These are phyloP conservation scores for Vitis hybrid DNA, from an alignment of 177 flowering plant genomes.

Conservation along the genomic window DNA sequence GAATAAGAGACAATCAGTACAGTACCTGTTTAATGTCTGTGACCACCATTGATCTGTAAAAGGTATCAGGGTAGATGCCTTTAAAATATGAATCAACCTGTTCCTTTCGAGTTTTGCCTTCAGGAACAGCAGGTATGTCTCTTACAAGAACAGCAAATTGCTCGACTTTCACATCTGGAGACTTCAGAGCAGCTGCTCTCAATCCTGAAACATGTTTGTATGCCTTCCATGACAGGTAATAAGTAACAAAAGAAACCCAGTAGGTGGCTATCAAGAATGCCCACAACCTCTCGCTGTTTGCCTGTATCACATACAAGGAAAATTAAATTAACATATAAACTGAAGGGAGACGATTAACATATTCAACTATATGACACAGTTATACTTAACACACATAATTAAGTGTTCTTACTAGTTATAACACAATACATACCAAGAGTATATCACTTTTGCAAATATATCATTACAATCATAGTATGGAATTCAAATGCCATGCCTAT, in stretches of 20 bases:
- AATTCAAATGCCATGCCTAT: no score
- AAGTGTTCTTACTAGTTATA: background rate
- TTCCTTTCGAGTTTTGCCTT: slow-evolving; percentile 73
- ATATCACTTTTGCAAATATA: background rate
- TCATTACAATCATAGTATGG: no score
- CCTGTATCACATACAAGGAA: slow-evolving; percentile 39
- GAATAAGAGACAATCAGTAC: background rate
- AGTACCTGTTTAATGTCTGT: slow-evolving; percentile 78
- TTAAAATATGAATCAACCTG: slow-evolving; percentile 88
- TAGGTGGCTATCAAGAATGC: slow-evolving; percentile 64
- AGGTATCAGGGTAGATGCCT: slow-evolving; percentile 77
- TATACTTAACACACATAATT: background rate
- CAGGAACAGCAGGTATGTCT: slow-evolving; percentile 66
- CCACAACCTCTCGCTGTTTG: slow-evolving; percentile 70
- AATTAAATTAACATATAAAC: background rate
- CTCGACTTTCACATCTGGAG: slow-evolving; percentile 64
- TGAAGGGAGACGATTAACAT: background rate
- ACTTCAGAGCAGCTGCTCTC: slow-evolving; percentile 63
- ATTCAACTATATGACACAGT: background rate
- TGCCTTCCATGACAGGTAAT: slow-evolving; percentile 78
- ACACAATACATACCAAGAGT: background rate
- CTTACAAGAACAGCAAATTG: slow-evolving; percentile 84
- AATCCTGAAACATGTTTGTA: slow-evolving; percentile 74
- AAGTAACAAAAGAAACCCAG: slow-evolving; percentile 83
- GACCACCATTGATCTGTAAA: slow-evolving; percentile 73